phyloP scores from a whole-genome alignment of 345 rosid species.

The Aegle marmelos region DNA sequence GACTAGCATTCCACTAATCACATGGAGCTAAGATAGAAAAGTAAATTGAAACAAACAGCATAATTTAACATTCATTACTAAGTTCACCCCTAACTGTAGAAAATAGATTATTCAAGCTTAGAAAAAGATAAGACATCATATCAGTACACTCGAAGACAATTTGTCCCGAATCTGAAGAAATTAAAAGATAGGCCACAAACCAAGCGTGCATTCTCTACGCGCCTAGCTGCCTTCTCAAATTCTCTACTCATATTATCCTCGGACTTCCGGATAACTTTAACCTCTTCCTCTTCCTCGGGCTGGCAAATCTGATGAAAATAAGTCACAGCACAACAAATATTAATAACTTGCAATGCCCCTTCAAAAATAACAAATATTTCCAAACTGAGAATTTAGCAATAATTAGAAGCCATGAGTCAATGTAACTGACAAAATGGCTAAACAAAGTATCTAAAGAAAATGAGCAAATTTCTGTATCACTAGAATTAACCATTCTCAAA shows the following conservation, averaged over 20 bases:
- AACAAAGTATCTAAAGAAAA: background rate
- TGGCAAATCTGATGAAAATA: conserved; percentile 53
- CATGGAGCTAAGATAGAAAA: background rate
- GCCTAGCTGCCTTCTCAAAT: conserved; percentile 79
- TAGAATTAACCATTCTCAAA: background rate
- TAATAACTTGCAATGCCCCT: background rate
- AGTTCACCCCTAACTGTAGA: background rate
- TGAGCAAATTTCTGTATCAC: background rate
- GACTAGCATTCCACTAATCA: background rate
- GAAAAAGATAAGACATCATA: background rate
- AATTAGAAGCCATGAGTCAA: background rate
- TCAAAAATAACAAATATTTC: background rate
- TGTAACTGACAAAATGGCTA: background rate
- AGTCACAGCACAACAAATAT: background rate
- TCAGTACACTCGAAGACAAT: background rate
- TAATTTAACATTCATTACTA: background rate
- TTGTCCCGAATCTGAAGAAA: background rate
- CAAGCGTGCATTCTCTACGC: conserved; percentile 57
- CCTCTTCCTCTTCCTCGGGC: conserved; percentile 68
- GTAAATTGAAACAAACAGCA: background rate
- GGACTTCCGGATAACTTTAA: conserved; percentile 55
- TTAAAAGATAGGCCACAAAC: conserved; percentile 40
- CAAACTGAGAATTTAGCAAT: background rate
- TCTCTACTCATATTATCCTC: conserved; percentile 51
- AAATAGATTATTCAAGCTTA: background rate